Evolutionary conservation across 352 stramenopile genomes (phyloP), one percentile per base, ranked within the genome.

Genomic region (Phytophthora kernoviae): DNA sequence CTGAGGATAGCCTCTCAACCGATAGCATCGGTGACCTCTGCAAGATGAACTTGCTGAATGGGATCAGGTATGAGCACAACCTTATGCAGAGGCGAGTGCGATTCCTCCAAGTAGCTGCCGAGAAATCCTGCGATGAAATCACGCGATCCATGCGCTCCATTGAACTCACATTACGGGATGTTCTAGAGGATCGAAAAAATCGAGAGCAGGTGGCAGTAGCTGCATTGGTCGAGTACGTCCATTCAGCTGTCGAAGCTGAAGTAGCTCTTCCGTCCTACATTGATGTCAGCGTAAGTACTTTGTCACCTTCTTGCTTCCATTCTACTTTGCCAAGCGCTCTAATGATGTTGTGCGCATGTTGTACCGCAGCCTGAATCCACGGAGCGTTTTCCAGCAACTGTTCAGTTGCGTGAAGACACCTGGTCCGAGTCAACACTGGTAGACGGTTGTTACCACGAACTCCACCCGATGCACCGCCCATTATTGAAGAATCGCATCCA

Each of bases 371-470:
- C 80, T n/a, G 65, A 75, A 20, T 41, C 72, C 22, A 49, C 74
- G n/a, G 69, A 87, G 40, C 76, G 81, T 6, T 90, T 88, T 58
- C 80, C 81, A 10, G 47, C 65, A 30, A 88, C 75, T 7, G 30
- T 65, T n/a, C 78, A 90, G 20, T 59, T 91, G 15, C 54, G 65
- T 44, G 65, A 87, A 58, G 84, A 93, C 52, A 87, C 77, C 36
- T 77, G 15, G 75, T 87, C 12, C 54, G 37, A 1, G 56, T 91
- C 9, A 54, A 90, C 55, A 20, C 18, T 24, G 32, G 49, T 2
- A 55, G 30, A 43, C 77, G 82, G 0, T 71, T 93, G 26, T 33
- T 89, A 2, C 54, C 62, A 11, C 62, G 33, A 17, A 21, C 58
- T 22, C 39, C 58, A 0, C 49, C 75, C 14, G 70, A 82, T 33